Evolutionary conservation across 2,329 filamentous ascomycete species (phyloP), one percentile per base, ranked within the genome.

Genomic region (Aschersonia sp.): DNA sequence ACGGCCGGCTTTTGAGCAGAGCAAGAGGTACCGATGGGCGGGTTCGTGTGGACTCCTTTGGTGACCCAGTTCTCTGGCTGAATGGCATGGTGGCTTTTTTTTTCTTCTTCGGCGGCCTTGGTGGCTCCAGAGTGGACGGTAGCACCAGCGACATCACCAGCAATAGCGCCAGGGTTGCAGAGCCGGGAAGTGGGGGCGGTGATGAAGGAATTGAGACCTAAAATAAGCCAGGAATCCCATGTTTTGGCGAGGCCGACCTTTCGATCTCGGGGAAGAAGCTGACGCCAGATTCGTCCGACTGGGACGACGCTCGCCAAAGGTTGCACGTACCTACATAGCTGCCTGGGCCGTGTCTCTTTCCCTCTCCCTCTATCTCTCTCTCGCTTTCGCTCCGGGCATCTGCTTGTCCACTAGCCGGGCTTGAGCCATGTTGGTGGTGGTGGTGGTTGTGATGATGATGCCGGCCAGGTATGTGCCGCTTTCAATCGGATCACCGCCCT

Each of bases 21-120:
- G 44, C 43, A 44, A 40, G 45, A 45, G 44, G 43, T 41, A 33
- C 47, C 40, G 46, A n/a, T 33, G 22, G 42, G 44, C 44, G 45
- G 47, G 47, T 40, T 49, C 32, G 29, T 31, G 44, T 49, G 47
- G 44, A 32, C 46, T n/a, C 30, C 22, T 22, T 22, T 39, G 32
- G 48, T 31, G 45, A 45, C 42, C 48, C 43, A 47, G 31, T 35
- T 14, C 12, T 42, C 45, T 45, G 45, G 48, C 44, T 46, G 44
- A 49, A 40, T 32, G 40, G 47, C 42, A 39, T 42, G 29, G 43
- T 39, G 44, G 47, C 44, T 46, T 49, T 42, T 42, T 42, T 9
- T 37, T 37, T 12, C 14, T 46, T 44, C 44, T 43, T 41, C 33
- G 30, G n/a, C 14, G 11, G 22, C 30, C 44, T 40, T 43, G 39